These are phyloP conservation scores for Epichloe sibirici DNA, from an alignment of 2,329 filamentous ascomycete genomes.

Conservation along the genomic window DNA sequence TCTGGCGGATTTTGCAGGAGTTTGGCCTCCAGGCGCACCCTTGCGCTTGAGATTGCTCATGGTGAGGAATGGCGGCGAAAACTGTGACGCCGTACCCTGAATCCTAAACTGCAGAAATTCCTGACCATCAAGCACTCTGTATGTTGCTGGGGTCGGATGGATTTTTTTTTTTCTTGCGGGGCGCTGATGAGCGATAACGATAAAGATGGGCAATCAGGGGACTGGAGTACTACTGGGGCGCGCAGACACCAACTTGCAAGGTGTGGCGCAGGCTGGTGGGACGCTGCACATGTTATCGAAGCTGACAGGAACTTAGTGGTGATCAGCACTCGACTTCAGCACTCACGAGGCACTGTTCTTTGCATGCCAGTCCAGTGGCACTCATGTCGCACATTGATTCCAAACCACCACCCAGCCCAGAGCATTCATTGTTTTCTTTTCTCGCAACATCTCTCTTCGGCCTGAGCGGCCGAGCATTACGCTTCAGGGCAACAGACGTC, in stretches of 20 bases:
- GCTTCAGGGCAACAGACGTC: not conserved
- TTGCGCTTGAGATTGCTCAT: conserved; percentile 49
- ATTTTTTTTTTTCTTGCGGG: conserved; percentile 10
- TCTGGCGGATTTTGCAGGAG: conserved; percentile 36
- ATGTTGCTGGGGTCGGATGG: not conserved
- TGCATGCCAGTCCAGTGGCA: not conserved
- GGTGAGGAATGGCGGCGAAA: conserved; percentile 13
- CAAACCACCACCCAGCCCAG: not conserved
- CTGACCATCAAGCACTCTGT: conserved; percentile 7
- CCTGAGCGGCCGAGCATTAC: not conserved
- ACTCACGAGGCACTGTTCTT: not conserved
- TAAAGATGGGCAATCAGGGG: not conserved
- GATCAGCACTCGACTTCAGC: not conserved
- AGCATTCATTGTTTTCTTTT: not conserved
- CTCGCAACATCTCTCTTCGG: not conserved
- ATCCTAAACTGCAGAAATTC: conserved; percentile 6
- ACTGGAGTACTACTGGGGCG: not conserved
- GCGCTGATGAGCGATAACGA: conserved; percentile 18
- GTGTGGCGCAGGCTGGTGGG: conserved; percentile 4
- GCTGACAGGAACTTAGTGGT: no score
- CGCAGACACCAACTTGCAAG: not conserved
- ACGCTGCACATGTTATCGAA: not conserved
- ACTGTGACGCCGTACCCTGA: not conserved
- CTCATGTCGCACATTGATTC: not conserved
- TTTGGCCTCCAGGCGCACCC: conserved; percentile 40